phyloP scores from a whole-genome alignment of 306 rosid genomes.

The Oemleria cerasiformis region DNA sequence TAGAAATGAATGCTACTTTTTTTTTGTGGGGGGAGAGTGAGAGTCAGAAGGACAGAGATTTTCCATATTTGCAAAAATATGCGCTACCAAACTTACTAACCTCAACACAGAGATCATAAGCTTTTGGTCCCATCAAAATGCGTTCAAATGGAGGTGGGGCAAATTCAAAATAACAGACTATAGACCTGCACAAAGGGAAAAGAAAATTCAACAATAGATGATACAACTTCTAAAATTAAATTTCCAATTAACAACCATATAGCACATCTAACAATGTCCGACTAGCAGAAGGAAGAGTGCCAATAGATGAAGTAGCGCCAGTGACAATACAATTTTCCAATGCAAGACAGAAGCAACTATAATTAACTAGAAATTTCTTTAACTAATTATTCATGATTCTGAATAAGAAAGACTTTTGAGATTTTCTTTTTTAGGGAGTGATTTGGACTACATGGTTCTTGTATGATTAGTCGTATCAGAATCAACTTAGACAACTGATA shows the following conservation, averaged over 20 bases:
- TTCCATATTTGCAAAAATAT: constrained; percentile 6
- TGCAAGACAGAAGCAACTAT: background rate
- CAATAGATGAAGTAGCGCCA: background rate
- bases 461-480: background rate
- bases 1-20: background rate
- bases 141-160: constrained; percentile 88
- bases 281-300: background rate
- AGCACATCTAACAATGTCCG: background rate
- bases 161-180: constrained; percentile 61
- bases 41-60: background rate
- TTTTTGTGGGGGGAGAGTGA: background rate
- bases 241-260: background rate
- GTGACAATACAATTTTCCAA: background rate
- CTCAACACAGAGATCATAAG: constrained; percentile 28
- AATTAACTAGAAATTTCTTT: background rate
- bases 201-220: background rate
- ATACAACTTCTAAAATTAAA: background rate
- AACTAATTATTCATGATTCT: background rate
- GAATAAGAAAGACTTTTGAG: background rate
- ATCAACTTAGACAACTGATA: background rate
- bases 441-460: background rate
- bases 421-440: background rate
- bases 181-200: constrained; percentile 49
- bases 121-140: constrained; percentile 30
- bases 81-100: constrained; percentile 32